Conservation (phyloP, 2,329 filamentous ascomycete genomes). For the Cladophialophora carrionii region DNA sequence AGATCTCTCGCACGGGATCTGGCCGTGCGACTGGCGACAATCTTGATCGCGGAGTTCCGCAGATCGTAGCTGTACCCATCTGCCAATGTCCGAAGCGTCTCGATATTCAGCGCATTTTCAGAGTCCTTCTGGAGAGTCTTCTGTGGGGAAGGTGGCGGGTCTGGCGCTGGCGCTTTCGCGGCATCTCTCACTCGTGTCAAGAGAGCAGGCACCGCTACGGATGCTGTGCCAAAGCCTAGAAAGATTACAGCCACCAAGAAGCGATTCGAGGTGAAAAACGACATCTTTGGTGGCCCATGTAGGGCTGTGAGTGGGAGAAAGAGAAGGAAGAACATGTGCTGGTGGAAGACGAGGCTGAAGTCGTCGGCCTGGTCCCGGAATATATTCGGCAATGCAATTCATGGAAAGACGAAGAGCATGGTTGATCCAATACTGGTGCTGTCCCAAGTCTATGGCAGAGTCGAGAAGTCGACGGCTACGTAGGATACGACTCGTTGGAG, state of each 20-base stretch:
- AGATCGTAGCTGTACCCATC: slow-evolving; percentile 74
- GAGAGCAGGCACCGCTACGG: slow-evolving; percentile 21
- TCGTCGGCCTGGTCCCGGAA: not conserved
- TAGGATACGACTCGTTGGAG: not conserved
- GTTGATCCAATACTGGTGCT: not conserved
- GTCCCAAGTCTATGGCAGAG: not conserved
- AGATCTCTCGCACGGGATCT: slow-evolving; percentile 47
- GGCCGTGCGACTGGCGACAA: slow-evolving; percentile 51
- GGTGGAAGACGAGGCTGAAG: slow-evolving; percentile 21
- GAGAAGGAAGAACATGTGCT: not conserved
- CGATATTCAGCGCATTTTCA: slow-evolving; percentile 43
- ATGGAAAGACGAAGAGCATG: not conserved
- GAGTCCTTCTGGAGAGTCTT: slow-evolving; percentile 34
- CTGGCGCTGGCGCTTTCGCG: slow-evolving; percentile 25
- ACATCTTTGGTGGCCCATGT: slow-evolving; percentile 21
- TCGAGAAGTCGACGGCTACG: not conserved
- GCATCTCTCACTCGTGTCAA: slow-evolving; percentile 29
- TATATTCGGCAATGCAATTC: not conserved
- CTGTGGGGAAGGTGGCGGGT: slow-evolving; percentile 21
- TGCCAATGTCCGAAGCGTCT: slow-evolving; percentile 69
- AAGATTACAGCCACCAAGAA: slow-evolving; percentile 20
- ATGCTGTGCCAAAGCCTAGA: slow-evolving; percentile 26
- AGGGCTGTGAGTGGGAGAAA: not conserved
- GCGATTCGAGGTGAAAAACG: slow-evolving; percentile 28
- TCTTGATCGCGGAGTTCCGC: slow-evolving; percentile 62